Percentiles rank a stretch among this genome's conserved stretches.
These are phyloP conservation scores for Gnaphalium uliginosum DNA, from an alignment of 129 eudicot genomes.

Conservation along the genomic window DNA sequence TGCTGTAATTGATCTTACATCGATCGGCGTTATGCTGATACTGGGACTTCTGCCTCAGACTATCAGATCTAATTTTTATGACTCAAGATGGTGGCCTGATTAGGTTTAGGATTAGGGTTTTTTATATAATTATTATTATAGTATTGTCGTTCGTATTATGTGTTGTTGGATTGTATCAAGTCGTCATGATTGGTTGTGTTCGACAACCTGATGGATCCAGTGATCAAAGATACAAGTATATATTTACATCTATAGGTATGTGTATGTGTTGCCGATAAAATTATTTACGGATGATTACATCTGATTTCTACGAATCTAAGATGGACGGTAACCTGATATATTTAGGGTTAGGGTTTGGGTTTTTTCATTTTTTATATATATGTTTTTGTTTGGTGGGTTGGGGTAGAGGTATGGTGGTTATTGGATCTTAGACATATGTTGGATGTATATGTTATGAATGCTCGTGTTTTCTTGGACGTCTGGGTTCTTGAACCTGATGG, in stretches of 20 bases:
- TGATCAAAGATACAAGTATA: too few relatives aligned
- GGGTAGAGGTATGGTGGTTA: neutral
- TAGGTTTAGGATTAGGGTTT: constrained; percentile 5
- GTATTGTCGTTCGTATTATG: neutral
- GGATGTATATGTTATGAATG: neutral
- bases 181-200: too few relatives aligned
- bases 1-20: neutral
- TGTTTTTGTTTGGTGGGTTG: neutral
- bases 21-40: neutral
- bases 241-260: too few relatives aligned
- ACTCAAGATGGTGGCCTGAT: constrained; percentile 8
- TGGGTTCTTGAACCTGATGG: constrained; percentile 10
- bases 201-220: neutral
- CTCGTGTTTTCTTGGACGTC: constrained; percentile 4
- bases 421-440: too few relatives aligned
- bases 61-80: constrained; percentile 13
- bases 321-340: neutral
- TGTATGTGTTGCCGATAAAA: too few relatives aligned
- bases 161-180: too few relatives aligned
- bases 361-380: neutral
- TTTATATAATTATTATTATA: neutral
- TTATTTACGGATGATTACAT: too few relatives aligned
- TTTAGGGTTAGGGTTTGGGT: neutral
- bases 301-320: too few relatives aligned
- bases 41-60: neutral